Percentiles rank a stretch among this genome's conserved stretches.
Evolutionary conservation across 2,329 filamentous ascomycete species (phyloP).

Genomic region (Penicillium janthinellum): DNA sequence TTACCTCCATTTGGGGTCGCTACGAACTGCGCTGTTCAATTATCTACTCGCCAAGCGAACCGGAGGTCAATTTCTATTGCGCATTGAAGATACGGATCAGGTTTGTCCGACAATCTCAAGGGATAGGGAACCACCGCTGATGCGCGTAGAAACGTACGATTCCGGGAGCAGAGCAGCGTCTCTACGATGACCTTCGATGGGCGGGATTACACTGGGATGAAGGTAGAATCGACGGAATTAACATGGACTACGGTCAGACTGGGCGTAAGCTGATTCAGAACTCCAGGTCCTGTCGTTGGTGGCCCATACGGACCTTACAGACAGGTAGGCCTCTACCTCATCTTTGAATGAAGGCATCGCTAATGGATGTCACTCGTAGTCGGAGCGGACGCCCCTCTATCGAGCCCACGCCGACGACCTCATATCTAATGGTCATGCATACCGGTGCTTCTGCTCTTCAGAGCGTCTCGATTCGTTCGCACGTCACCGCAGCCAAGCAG

Average conservation of each 20-base stretch:
- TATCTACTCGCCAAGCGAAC: conserved; percentile 87
- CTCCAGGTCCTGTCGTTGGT: conserved; percentile 71
- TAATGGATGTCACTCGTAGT: conserved; percentile 52
- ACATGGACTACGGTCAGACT: background rate
- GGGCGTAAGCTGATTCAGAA: conserved; percentile 9
- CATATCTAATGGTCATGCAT: conserved; percentile 72
- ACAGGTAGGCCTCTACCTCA: conserved; percentile 58
- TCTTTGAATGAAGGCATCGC: background rate
- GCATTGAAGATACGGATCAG: conserved; percentile 95
- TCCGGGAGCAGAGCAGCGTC: conserved; percentile 71
- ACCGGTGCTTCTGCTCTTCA: conserved; percentile 87
- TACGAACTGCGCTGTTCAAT: conserved; percentile 94
- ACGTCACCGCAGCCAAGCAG: conserved; percentile 61
- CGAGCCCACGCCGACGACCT: conserved; percentile 69
- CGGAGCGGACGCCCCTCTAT: conserved; percentile 76
- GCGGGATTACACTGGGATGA: conserved; percentile 92
- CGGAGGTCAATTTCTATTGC: conserved; percentile 83
- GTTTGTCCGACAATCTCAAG: conserved; percentile 48
- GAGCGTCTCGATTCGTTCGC: conserved; percentile 70
- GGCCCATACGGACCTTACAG: conserved; percentile 83
- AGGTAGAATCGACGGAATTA: conserved; percentile 52
- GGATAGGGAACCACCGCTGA: conserved; percentile 30
- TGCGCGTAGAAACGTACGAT: conserved; percentile 73
- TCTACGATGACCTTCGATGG: conserved; percentile 84
- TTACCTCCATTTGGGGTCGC: conserved; percentile 85